Conservation (phyloP, 1,139 yeast species). For the Yamadazyma mexicana region DNA sequence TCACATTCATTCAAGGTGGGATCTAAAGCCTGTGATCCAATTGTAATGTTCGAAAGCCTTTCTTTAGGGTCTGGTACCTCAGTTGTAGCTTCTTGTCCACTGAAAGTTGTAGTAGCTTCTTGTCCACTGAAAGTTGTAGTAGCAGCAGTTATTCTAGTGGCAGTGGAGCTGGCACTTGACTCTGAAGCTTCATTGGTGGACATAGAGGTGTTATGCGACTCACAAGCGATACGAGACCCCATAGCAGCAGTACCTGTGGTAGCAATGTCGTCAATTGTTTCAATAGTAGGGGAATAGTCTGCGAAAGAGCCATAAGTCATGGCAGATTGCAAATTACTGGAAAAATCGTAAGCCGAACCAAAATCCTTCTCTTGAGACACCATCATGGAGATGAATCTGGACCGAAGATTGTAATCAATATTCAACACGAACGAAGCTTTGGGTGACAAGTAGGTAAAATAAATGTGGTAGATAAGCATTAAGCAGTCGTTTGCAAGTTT, state of each 20-base stretch:
- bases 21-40: not conserved
- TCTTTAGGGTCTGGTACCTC: not conserved
- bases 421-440: constrained; percentile 75
- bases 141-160: not conserved
- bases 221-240: not conserved
- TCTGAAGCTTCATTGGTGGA: not conserved
- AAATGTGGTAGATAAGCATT: constrained; percentile 61
- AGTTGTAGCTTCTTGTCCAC: too few relatives aligned
- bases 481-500: constrained; percentile 52
- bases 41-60: not conserved
- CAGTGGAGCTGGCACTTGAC: not conserved
- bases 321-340: not conserved
- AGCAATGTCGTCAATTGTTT: not conserved
- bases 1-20: not conserved
- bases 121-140: not conserved
- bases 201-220: not conserved
- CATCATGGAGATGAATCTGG: constrained; percentile 47
- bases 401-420: constrained; percentile 59
- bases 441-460: constrained; percentile 63
- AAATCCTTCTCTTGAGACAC: constrained; percentile 17
- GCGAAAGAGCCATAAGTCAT: not conserved
- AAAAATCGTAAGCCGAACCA: not conserved
- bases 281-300: not conserved
- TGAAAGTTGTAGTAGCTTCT: not conserved
- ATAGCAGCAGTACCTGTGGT: not conserved